phyloP scores from a whole-genome alignment of 2,329 filamentous ascomycete species.

The Venturia carpophila region DNA sequence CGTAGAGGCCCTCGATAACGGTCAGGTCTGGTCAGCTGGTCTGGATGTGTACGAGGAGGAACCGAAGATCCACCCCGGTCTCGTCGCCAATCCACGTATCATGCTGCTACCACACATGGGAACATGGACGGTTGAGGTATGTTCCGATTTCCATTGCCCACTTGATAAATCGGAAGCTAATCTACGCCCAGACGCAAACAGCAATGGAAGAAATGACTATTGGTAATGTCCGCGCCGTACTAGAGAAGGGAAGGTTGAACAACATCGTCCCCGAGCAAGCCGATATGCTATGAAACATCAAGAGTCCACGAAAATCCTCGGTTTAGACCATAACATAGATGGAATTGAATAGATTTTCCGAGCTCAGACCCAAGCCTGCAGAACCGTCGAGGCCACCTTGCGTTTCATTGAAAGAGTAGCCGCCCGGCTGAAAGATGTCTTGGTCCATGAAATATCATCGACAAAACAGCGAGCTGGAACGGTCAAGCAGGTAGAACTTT shows the following conservation, averaged over 20 bases:
- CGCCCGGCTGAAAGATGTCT: too few relatives aligned
- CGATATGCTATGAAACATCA: constrained; percentile 19
- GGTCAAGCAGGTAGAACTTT: neutral
- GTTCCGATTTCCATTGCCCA: neutral
- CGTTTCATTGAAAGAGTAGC: too few relatives aligned
- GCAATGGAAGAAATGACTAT: constrained; percentile 70
- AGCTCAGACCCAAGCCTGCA: too few relatives aligned
- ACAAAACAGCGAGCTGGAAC: neutral
- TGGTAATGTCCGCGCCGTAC: constrained; percentile 56
- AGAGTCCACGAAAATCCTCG: neutral
- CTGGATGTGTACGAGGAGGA: constrained; percentile 81
- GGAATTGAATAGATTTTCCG: neutral
- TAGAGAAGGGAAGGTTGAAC: constrained; percentile 55
- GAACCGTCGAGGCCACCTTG: too few relatives aligned
- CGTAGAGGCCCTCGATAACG: constrained; percentile 61
- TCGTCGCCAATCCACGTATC: constrained; percentile 62
- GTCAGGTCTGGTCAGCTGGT: constrained; percentile 62
- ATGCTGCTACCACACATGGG: constrained; percentile 80
- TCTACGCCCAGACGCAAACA: constrained; percentile 39
- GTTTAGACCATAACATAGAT: neutral
- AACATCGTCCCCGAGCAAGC: constrained; percentile 68
- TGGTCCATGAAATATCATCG: neutral
- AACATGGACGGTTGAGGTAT: constrained; percentile 63
- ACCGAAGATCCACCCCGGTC: constrained; percentile 64
- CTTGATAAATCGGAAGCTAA: neutral